Conservation (phyloP, 768 basidiomycete species). For the Suillus subluteus region DNA sequence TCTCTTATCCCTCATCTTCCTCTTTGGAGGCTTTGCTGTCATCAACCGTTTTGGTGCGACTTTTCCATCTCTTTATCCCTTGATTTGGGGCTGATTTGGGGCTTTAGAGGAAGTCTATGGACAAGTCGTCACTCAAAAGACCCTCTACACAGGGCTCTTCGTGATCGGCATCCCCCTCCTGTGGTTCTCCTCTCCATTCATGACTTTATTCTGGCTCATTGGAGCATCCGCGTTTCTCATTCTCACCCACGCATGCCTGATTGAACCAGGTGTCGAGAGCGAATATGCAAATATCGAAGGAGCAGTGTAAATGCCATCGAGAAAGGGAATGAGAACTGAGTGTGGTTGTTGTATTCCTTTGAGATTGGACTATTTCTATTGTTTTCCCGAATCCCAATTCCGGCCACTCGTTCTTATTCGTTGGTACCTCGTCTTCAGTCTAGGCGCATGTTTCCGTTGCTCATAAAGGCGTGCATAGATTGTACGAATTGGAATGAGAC, state of each 20-base stretch:
- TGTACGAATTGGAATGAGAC: background rate
- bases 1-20: slow-evolving; percentile 82
- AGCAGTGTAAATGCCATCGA: slow-evolving; percentile 43
- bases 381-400: background rate
- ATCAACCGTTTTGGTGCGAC: slow-evolving; percentile 87
- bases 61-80: slow-evolving; percentile 1
- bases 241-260: slow-evolving; percentile 81
- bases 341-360: slow-evolving; percentile 9
- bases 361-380: slow-evolving; percentile 4
- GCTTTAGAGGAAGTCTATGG: background rate
- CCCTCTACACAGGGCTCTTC: slow-evolving; percentile 86
- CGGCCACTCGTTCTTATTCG: slow-evolving; percentile 1
- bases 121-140: slow-evolving; percentile 79
- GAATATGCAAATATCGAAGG: slow-evolving; percentile 87
- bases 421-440: background rate
- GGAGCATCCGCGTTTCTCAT: slow-evolving; percentile 86
- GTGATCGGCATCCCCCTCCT: slow-evolving; percentile 90
- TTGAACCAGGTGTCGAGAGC: slow-evolving; percentile 95
- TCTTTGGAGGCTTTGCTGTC: slow-evolving; percentile 87
- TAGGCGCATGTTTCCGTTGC: background rate
- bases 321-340: background rate
- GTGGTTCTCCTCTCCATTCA: slow-evolving; percentile 73
- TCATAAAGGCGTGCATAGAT: background rate
- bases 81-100: background rate
- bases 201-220: slow-evolving; percentile 93